Evolutionary conservation across 2,329 filamentous ascomycete genomes (phyloP).

Genomic region (Capronia coronata): DNA sequence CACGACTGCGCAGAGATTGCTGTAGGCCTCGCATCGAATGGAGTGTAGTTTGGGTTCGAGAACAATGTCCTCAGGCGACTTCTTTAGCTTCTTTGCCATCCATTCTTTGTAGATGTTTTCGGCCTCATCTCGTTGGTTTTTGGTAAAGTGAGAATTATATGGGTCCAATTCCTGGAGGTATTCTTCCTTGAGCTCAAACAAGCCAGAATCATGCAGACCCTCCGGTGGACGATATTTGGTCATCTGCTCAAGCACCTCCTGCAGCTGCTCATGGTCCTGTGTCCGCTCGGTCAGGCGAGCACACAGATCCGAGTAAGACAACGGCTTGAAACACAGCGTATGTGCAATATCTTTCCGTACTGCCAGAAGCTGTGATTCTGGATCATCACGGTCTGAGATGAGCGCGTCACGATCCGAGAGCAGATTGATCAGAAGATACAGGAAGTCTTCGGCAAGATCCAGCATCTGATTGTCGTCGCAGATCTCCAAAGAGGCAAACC

Average conservation of each 20-base stretch:
- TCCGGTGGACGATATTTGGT: constrained; percentile 85
- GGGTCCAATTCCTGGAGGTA: constrained; percentile 86
- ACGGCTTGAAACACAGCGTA: constrained; percentile 88
- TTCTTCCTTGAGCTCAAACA: constrained; percentile 83
- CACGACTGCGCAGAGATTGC: constrained; percentile 70
- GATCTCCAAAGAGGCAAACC: constrained; percentile 66
- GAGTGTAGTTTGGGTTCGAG: constrained; percentile 79
- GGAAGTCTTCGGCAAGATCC: constrained; percentile 91
- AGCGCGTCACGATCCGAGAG: constrained; percentile 83
- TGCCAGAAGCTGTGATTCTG: constrained; percentile 58
- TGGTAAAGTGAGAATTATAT: constrained; percentile 91
- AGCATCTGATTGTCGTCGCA: constrained; percentile 84
- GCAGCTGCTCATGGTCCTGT: constrained; percentile 82
- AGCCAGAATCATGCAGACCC: constrained; percentile 84
- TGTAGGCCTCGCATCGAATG: constrained; percentile 71
- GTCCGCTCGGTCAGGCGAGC: constrained; percentile 81
- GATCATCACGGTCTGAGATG: constrained; percentile 60
- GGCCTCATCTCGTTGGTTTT: constrained; percentile 93
- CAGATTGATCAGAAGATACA: constrained; percentile 84
- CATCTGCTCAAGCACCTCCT: constrained; percentile 76
- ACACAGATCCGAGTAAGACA: constrained; percentile 89
- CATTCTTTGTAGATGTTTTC: constrained; percentile 82
- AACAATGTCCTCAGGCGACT: constrained; percentile 73
- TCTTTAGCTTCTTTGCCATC: constrained; percentile 80
- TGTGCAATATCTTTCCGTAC: constrained; percentile 88